Conservation (phyloP, 1,139 yeast species). For the Meyerozyma sp. region DNA sequence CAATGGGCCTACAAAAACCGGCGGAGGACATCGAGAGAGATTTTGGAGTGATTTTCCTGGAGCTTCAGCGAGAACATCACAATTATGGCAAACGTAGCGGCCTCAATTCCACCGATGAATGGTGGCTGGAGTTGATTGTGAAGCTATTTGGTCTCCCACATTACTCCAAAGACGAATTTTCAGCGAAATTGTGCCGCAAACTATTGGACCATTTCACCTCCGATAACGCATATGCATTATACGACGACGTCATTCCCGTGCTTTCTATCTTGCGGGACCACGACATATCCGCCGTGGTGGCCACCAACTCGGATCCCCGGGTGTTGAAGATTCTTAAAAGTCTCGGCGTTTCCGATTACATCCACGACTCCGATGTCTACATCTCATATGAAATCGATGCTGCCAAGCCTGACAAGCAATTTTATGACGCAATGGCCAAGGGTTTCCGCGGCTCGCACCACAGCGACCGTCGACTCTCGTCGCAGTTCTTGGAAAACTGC, state of each 20-base stretch:
- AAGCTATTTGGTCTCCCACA: constrained; percentile 32
- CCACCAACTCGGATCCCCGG: constrained; percentile 60
- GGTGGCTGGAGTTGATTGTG: constrained; percentile 57
- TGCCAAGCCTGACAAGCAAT: constrained; percentile 45
- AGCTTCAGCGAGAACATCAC: constrained; percentile 36
- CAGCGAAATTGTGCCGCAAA: constrained; percentile 27
- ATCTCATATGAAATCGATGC: constrained; percentile 52
- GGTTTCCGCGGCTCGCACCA: constrained; percentile 2
- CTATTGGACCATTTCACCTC: constrained; percentile 45
- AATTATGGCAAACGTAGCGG: constrained; percentile 50
- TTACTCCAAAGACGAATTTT: constrained; percentile 11
- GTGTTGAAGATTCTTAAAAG: constrained; percentile 38
- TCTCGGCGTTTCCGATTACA: constrained; percentile 36
- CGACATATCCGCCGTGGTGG: constrained; percentile 37
- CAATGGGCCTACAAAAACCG: constrained; percentile 37
- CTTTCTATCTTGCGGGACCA: constrained; percentile 26
- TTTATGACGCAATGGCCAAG: constrained; percentile 38
- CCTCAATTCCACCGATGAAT: constrained; percentile 29
- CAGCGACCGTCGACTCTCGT: neutral
- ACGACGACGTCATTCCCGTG: constrained; percentile 49
- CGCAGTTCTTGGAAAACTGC: constrained; percentile 16
- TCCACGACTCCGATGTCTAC: constrained; percentile 33
- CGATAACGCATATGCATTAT: constrained; percentile 47
- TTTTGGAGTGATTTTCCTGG: constrained; percentile 25
- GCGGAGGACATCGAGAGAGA: constrained; percentile 18